A percentile compares a stretch with the other conserved stretches of the same genome.
phyloP scores from a whole-genome alignment of 345 rosid species.

The Noccaea caerulescens region DNA sequence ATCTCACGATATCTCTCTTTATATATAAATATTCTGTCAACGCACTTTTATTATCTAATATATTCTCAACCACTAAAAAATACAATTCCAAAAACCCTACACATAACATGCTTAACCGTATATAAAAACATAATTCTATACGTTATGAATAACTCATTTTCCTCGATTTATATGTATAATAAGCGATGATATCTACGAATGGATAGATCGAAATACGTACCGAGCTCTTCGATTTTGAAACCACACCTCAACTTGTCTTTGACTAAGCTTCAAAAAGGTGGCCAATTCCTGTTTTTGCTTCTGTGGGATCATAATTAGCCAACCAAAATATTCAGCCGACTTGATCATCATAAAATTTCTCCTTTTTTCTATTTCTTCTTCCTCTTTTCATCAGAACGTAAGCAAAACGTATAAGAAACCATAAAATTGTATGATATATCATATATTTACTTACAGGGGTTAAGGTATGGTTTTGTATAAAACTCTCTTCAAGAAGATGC shows the following conservation, averaged over 20 bases:
- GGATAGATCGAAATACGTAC: slow-evolving; percentile 41
- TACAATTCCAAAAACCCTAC: slow-evolving; percentile 18
- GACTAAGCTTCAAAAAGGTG: slow-evolving; percentile 63
- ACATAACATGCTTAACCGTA: slow-evolving; percentile 1
- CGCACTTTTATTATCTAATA: slow-evolving; percentile 28
- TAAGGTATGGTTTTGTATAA: slow-evolving; percentile 65
- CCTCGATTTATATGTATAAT: slow-evolving; percentile 16
- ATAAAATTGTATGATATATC: slow-evolving; percentile 1
- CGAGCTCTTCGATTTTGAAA: slow-evolving; percentile 85
- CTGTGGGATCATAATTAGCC: slow-evolving; percentile 41
- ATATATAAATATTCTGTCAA: slow-evolving; percentile 44
- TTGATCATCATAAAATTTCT: slow-evolving; percentile 4
- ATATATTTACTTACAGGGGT: slow-evolving; percentile 54
- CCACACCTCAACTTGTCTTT: slow-evolving; percentile 85
- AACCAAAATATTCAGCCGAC: slow-evolving; percentile 14
- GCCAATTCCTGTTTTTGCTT: slow-evolving; percentile 67
- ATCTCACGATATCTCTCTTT: slow-evolving; percentile 37
- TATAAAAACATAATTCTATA: neutral
- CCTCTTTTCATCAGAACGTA: slow-evolving; percentile 12
- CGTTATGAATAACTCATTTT: slow-evolving; percentile 11
- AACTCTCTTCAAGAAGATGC: slow-evolving; percentile 69
- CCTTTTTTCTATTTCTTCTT: neutral
- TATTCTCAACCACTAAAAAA: slow-evolving; percentile 31
- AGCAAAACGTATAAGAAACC: slow-evolving; percentile 21
- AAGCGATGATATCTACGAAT: slow-evolving; percentile 14